A percentile compares a stretch with the other conserved stretches of the same genome.
Conservation (phyloP, 2,329 filamentous ascomycete species). For the Elsinoe australis region DNA sequence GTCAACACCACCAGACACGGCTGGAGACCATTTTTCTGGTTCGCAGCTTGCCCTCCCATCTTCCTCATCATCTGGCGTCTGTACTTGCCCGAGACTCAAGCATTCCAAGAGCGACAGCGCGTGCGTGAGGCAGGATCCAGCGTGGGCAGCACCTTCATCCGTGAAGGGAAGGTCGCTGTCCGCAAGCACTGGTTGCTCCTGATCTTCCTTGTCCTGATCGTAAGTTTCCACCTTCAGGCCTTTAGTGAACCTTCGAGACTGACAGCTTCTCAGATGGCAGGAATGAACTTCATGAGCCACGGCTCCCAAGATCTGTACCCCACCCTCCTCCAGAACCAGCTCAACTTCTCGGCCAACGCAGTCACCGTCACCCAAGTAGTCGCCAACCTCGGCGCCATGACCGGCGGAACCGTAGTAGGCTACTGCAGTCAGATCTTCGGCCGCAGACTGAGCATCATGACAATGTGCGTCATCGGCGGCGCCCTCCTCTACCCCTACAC, state of each 20-base stretch:
- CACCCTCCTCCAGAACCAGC: slow-evolving; percentile 44
- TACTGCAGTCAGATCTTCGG: slow-evolving; percentile 33
- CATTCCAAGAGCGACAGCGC: slow-evolving; percentile 57
- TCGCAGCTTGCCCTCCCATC: slow-evolving; percentile 70
- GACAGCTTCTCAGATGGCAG: slow-evolving; percentile 28
- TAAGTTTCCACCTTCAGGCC: slow-evolving; percentile 41
- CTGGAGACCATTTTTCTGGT: slow-evolving; percentile 82
- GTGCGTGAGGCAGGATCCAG: slow-evolving; percentile 49
- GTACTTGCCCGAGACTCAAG: slow-evolving; percentile 66
- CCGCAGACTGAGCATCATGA: slow-evolving; percentile 34
- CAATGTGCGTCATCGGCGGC: slow-evolving; percentile 31
- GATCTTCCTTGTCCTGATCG: slow-evolving; percentile 69
- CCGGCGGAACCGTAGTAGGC: slow-evolving; percentile 32
- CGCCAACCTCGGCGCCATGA: slow-evolving; percentile 35
- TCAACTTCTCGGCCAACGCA: slow-evolving; percentile 40
- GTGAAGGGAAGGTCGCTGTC: slow-evolving; percentile 66
- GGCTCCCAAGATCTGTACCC: slow-evolving; percentile 37
- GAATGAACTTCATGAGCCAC: slow-evolving; percentile 33
- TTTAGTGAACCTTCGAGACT: slow-evolving; percentile 21
- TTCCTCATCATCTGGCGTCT: slow-evolving; percentile 70
- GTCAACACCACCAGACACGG: slow-evolving; percentile 65
- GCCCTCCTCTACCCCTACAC: slow-evolving; percentile 33
- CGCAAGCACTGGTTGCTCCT: slow-evolving; percentile 70
- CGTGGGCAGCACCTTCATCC: slow-evolving; percentile 58
- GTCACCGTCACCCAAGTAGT: slow-evolving; percentile 39